A percentile compares a stretch with the other conserved stretches of the same genome.
phyloP scores from a whole-genome alignment of 1,284 basidiomycete species.

The Pseudozyma pruni region DNA sequence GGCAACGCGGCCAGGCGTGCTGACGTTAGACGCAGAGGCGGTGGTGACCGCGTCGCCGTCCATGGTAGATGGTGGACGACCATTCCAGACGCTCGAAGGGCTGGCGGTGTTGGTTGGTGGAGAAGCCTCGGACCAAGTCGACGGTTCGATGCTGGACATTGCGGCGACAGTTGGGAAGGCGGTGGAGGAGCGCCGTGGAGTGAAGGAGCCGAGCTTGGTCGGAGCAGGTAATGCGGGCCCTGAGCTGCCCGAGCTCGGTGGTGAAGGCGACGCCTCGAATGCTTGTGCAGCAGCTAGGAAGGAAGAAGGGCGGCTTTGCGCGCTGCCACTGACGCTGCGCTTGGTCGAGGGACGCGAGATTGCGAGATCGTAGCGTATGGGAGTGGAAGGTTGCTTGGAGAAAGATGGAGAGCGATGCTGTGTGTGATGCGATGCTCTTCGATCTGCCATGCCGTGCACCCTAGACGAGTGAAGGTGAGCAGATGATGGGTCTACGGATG shows the following conservation, averaged over 20 bases:
- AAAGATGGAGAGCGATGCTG: conserved; percentile 33
- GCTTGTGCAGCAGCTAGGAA: conserved; percentile 13
- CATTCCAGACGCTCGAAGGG: conserved; percentile 49
- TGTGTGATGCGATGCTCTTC: conserved; percentile 9
- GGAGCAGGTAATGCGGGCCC: background rate
- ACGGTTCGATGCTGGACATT: conserved; percentile 36
- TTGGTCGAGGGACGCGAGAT: conserved; percentile 3
- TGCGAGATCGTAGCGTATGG: background rate
- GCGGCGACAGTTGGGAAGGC: conserved; percentile 7
- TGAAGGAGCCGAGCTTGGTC: background rate
- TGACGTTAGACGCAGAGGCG: conserved; percentile 44
- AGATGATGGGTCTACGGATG: background rate
- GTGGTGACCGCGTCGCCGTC: conserved; percentile 42
- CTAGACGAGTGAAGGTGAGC: background rate
- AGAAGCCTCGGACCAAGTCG: conserved; percentile 38
- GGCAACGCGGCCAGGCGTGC: conserved; percentile 33
- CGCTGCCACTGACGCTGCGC: conserved; percentile 37
- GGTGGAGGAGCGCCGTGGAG: conserved; percentile 11
- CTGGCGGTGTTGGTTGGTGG: conserved; percentile 14
- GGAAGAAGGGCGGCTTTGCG: conserved; percentile 3
- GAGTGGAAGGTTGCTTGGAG: conserved; percentile 6
- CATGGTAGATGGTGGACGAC: conserved; percentile 26
- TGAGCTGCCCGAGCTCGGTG: no score
- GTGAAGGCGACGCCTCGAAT: no score
- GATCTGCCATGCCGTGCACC: conserved; percentile 18